phyloP scores from a whole-genome alignment of 805 yeast species.

The Yamadazyma sp. region DNA sequence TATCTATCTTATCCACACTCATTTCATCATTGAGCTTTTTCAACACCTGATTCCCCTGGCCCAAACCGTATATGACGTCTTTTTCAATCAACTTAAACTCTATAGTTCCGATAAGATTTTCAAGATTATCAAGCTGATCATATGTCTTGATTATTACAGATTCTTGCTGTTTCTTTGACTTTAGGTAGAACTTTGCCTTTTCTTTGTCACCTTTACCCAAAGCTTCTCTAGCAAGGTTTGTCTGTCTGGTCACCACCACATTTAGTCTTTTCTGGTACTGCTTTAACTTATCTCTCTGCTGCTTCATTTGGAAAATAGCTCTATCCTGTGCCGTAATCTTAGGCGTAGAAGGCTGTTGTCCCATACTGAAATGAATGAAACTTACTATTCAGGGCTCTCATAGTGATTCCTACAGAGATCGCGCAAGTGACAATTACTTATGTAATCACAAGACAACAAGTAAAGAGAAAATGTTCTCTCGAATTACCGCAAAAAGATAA shows the following conservation, averaged over 20 bases:
- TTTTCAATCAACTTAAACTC: slow-evolving; percentile 89
- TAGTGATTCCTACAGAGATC: background rate
- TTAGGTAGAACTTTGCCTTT: slow-evolving; percentile 66
- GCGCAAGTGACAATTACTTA: slow-evolving; percentile 2
- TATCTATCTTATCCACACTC: slow-evolving; percentile 75
- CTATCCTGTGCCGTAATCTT: slow-evolving; percentile 80
- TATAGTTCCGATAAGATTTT: slow-evolving; percentile 72
- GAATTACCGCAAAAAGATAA: slow-evolving; percentile 2
- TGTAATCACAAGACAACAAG: too few relatives aligned
- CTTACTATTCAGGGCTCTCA: background rate
- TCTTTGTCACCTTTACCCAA: slow-evolving; percentile 52
- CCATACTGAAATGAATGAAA: too few relatives aligned
- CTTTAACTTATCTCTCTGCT: slow-evolving; percentile 81
- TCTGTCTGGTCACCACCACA: slow-evolving; percentile 60
- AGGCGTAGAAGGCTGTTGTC: slow-evolving; percentile 44
- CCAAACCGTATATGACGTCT: slow-evolving; percentile 77
- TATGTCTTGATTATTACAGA: slow-evolving; percentile 67
- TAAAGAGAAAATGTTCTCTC: too few relatives aligned
- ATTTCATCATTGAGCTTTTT: slow-evolving; percentile 76
- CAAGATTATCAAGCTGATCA: slow-evolving; percentile 76
- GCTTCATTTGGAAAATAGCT: slow-evolving; percentile 82
- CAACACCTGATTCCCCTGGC: slow-evolving; percentile 77
- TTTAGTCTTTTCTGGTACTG: slow-evolving; percentile 66
- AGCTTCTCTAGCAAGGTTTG: slow-evolving; percentile 55
- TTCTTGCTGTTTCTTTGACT: slow-evolving; percentile 81